Percentiles rank a stretch among this genome's conserved stretches.
Conservation (phyloP, 139 green algal species). For the Diplosphaera chodatii region DNA sequence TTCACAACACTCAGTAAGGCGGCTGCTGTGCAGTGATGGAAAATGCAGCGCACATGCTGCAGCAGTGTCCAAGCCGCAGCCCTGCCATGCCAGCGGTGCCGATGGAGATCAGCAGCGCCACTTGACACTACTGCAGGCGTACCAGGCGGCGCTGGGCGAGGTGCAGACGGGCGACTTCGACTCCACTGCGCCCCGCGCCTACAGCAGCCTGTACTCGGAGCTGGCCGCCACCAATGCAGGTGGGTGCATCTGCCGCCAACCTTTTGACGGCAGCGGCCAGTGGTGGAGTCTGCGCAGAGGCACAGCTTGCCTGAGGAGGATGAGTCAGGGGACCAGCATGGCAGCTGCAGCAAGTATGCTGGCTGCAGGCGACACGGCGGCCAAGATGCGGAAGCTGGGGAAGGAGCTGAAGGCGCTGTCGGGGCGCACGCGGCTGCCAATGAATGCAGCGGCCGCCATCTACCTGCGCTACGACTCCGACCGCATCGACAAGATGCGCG, state of each 20-base stretch:
- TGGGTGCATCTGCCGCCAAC: no score
- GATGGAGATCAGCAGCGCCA: no score
- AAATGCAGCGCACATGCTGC: no score
- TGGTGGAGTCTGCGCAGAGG: no score
- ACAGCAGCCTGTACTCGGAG: slow-evolving; percentile 32
- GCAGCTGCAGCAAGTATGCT: no score
- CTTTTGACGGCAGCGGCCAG: no score
- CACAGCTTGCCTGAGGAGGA: no score
- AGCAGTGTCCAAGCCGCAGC: no score
- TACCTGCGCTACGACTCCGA: slow-evolving; percentile 57
- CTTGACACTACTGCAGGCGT: slow-evolving; percentile 7
- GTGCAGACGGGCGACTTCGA: slow-evolving; percentile 53
- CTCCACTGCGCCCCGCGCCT: slow-evolving; percentile 32
- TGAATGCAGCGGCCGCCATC: slow-evolving; percentile 47
- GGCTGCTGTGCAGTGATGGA: no score
- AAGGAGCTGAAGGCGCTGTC: slow-evolving; percentile 56
- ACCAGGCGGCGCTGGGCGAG: slow-evolving; percentile 32
- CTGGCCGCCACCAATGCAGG: background rate
- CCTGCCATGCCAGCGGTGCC: no score
- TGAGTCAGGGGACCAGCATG: no score
- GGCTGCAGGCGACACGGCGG: slow-evolving; percentile 19
- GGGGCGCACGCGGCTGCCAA: slow-evolving; percentile 36
- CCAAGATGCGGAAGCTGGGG: slow-evolving; percentile 55
- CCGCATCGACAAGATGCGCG: slow-evolving; percentile 61
- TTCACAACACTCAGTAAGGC: no score